phyloP scores from a whole-genome alignment of 371 early-diverging fungal species.

The Mucor circinelloides region DNA sequence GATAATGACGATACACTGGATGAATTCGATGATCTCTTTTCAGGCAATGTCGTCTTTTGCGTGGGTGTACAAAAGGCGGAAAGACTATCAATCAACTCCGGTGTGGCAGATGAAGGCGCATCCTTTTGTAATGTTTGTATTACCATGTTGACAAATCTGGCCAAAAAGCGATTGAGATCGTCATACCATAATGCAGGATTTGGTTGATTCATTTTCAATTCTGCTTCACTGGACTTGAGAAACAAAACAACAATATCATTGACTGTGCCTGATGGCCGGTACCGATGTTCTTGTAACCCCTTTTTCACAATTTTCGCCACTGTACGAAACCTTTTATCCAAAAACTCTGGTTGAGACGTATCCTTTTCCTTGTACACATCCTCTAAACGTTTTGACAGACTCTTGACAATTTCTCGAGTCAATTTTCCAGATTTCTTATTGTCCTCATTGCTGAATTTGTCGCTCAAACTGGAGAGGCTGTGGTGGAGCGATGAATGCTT shows the following conservation, averaged over 20 bases:
- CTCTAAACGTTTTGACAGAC: constrained; percentile 35
- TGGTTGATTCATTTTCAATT: constrained; percentile 23
- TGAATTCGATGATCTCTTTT: neutral
- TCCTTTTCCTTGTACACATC: constrained; percentile 34
- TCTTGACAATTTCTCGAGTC: constrained; percentile 40
- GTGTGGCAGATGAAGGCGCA: constrained; percentile 37
- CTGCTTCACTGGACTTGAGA: constrained; percentile 35
- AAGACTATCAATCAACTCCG: constrained; percentile 40
- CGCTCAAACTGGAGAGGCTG: constrained; percentile 32
- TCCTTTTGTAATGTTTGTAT: constrained; percentile 45
- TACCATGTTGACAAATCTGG: constrained; percentile 40
- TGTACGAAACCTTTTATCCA: constrained; percentile 29
- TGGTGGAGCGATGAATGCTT: constrained; percentile 4
- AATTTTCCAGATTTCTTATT: constrained; percentile 39
- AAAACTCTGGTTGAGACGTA: constrained; percentile 27
- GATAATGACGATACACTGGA: neutral
- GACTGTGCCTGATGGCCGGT: constrained; percentile 36
- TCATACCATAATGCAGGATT: constrained; percentile 31
- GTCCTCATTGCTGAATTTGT: constrained; percentile 33
- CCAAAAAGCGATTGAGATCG: constrained; percentile 34
- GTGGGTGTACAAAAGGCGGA: constrained; percentile 9
- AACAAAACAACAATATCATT: constrained; percentile 43
- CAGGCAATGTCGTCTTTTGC: neutral
- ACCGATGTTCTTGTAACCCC: constrained; percentile 33
- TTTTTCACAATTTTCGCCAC: constrained; percentile 28